A percentile compares a stretch with the other conserved stretches of the same genome.
Evolutionary conservation across 192 early-diverging fungal genomes (phyloP).

Genomic region (Spinellus fusiger): DNA sequence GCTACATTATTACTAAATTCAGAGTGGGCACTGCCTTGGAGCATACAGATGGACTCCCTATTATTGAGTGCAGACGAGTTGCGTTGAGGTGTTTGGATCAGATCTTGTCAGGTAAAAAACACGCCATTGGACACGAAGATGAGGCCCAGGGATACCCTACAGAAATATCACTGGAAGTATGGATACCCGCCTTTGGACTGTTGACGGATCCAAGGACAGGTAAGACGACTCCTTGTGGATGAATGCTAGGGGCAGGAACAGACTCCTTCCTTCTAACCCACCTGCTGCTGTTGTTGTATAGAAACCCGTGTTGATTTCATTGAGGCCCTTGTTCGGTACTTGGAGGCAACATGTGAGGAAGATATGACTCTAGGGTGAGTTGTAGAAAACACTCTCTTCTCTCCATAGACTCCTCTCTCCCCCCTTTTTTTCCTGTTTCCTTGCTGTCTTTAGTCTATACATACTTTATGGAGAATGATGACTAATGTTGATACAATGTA

Average conservation of each 20-base stretch:
- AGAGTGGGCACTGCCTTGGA: constrained; percentile 11
- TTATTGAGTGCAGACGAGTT: constrained; percentile 31
- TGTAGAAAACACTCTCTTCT: background rate
- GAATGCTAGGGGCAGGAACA: constrained; percentile 1
- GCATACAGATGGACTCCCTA: constrained; percentile 35
- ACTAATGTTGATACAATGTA: too few relatives aligned
- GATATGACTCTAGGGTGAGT: constrained; percentile 17
- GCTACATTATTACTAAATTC: constrained; percentile 41
- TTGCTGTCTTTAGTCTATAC: too few relatives aligned
- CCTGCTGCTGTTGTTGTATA: too few relatives aligned
- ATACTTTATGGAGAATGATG: too few relatives aligned
- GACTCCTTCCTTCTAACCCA: background rate
- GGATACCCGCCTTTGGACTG: constrained; percentile 17
- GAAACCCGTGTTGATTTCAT: constrained; percentile 35
- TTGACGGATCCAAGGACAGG: constrained; percentile 4
- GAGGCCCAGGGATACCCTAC: constrained; percentile 2
- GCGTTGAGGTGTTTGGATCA: constrained; percentile 42
- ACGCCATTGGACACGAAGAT: constrained; percentile 6
- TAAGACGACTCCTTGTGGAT: constrained; percentile 6
- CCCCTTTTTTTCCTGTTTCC: background rate
- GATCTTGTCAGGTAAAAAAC: constrained; percentile 35
- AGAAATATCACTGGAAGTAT: constrained; percentile 11
- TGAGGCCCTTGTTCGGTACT: constrained; percentile 30
- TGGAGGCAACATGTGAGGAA: constrained; percentile 29
- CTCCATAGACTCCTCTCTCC: background rate